These are phyloP conservation scores for Erigeron philadelphicus DNA, from an alignment of 140 eudicot genomes.

Conservation along the genomic window DNA sequence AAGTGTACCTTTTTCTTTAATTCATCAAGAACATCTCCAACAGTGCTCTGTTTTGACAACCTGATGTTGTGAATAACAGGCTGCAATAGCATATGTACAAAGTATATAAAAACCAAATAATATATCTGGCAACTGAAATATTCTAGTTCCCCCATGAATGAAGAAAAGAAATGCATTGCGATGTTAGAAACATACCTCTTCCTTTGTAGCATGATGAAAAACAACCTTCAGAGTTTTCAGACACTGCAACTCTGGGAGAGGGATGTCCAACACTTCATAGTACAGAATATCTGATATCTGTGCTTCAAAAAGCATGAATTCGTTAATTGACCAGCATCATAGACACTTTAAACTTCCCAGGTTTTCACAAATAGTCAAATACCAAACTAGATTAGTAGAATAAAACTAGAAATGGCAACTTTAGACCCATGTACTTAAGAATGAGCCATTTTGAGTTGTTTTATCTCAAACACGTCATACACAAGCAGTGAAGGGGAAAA, in stretches of 20 bases:
- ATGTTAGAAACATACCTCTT: conserved; percentile 43
- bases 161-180: neutral
- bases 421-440: no score
- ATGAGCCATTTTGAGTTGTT: no score
- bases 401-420: no score
- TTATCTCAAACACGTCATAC: neutral
- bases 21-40: conserved; percentile 69
- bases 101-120: conserved; percentile 6
- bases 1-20: conserved; percentile 60
- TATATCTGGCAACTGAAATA: neutral
- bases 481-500: neutral
- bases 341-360: neutral
- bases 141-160: neutral
- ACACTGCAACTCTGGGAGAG: conserved; percentile 75
- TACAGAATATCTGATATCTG: conserved; percentile 74
- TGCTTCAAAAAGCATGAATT: conserved; percentile 4
- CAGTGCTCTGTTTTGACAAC: conserved; percentile 77
- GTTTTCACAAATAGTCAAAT: conserved; percentile 9
- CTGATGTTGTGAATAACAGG: conserved; percentile 62
- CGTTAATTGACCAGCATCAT: neutral
- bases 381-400: neutral
- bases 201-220: conserved; percentile 60
- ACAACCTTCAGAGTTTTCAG: conserved; percentile 73
- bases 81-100: conserved; percentile 35
- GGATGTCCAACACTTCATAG: conserved; percentile 82